Evolutionary conservation across 2,329 filamentous ascomycete species (phyloP).

Genomic region (Rosellinia necatrix): DNA sequence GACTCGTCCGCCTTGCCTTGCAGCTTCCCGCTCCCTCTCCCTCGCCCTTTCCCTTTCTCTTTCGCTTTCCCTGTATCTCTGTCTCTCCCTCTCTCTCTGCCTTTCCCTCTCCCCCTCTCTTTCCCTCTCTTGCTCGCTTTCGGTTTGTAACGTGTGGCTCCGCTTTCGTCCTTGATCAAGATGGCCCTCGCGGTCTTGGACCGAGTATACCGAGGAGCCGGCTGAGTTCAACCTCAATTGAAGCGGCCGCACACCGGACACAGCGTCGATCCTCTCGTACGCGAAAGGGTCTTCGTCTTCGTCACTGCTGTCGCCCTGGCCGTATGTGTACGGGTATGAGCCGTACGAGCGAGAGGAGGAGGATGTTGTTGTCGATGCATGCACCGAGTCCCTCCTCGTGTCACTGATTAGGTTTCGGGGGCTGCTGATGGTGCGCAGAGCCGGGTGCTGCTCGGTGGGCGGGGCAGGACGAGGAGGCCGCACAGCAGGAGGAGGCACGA

Average conservation of each 20-base stretch:
- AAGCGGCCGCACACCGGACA: constrained; percentile 34
- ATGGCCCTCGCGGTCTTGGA: constrained; percentile 29
- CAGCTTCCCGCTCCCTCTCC: constrained; percentile 11
- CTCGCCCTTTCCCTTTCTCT: neutral
- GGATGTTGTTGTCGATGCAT: constrained; percentile 53
- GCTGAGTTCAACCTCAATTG: constrained; percentile 36
- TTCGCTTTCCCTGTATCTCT: neutral
- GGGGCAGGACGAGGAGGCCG: constrained; percentile 46
- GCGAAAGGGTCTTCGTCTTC: constrained; percentile 41
- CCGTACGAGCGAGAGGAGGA: constrained; percentile 40
- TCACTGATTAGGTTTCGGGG: constrained; percentile 45
- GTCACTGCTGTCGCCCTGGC: constrained; percentile 44
- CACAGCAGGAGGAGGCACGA: constrained; percentile 36
- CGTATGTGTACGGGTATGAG: constrained; percentile 36
- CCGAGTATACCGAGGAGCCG: constrained; percentile 41
- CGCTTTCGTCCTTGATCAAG: neutral
- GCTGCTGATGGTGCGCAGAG: constrained; percentile 48
- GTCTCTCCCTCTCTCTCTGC: neutral
- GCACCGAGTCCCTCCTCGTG: constrained; percentile 59
- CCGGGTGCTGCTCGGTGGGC: constrained; percentile 58
- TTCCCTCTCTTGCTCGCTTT: neutral
- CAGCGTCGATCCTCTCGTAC: constrained; percentile 35
- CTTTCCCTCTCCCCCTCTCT: neutral
- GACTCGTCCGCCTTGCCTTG: constrained; percentile 18
- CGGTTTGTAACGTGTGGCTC: neutral